phyloP scores from a whole-genome alignment of 73 alveolate species.

The Paramecium pentaurelia region DNA sequence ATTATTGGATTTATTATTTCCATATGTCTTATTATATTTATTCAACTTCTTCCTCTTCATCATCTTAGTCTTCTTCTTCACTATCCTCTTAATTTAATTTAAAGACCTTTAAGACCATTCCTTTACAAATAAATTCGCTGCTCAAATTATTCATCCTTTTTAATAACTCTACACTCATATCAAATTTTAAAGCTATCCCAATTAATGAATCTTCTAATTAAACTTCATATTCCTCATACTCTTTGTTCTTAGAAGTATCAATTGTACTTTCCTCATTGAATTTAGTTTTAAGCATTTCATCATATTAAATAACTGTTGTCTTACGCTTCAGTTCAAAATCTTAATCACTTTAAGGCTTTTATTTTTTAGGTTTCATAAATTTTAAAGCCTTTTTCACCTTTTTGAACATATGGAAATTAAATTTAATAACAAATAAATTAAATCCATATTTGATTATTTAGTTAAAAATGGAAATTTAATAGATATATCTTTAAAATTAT shows the following conservation, averaged over 20 bases:
- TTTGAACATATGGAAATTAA: background rate
- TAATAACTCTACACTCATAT: background rate
- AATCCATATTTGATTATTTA: background rate
- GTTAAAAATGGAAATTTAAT: background rate
- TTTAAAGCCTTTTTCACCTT: background rate
- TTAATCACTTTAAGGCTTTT: background rate
- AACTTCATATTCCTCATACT: background rate
- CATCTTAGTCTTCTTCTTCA: background rate
- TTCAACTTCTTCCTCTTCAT: background rate
- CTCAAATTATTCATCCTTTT: background rate
- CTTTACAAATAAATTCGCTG: background rate
- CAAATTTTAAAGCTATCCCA: slow-evolving; percentile 19
- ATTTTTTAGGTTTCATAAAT: background rate
- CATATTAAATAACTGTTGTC: background rate
- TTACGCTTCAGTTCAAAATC: background rate
- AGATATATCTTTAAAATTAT: no score
- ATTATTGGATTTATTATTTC: background rate
- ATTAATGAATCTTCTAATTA: background rate
- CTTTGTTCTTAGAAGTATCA: background rate
- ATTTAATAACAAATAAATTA: background rate
- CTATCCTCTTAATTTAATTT: background rate
- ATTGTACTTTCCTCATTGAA: background rate
- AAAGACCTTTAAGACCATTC: background rate
- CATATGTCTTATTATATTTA: background rate
- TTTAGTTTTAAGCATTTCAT: background rate